Evolutionary conservation across 768 basidiomycete species (phyloP).

Genomic region (Pleurotus djamor): DNA sequence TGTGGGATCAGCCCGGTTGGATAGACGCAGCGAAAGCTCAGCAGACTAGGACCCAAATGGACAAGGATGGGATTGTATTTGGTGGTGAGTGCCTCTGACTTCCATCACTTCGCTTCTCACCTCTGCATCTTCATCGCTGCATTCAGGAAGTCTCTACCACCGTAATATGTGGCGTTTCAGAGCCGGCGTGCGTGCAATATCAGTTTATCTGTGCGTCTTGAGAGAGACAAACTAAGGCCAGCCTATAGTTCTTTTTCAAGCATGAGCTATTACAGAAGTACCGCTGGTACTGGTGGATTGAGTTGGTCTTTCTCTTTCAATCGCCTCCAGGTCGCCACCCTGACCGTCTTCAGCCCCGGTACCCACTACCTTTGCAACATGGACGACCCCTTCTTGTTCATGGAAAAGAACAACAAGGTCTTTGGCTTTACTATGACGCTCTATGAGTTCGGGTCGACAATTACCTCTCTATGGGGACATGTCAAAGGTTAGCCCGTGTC

Average conservation of each 20-base stretch:
- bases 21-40: slow-evolving; percentile 70
- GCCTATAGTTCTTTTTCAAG: slow-evolving; percentile 60
- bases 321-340: neutral
- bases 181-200: slow-evolving; percentile 44
- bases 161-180: slow-evolving; percentile 74
- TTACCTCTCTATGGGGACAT: slow-evolving; percentile 69
- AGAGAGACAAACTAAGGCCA: neutral
- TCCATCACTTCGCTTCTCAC: slow-evolving; percentile 9
- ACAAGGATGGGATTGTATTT: slow-evolving; percentile 41
- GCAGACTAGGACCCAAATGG: slow-evolving; percentile 57
- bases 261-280: slow-evolving; percentile 65
- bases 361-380: slow-evolving; percentile 78
- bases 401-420: slow-evolving; percentile 67
- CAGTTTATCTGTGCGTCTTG: neutral
- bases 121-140: slow-evolving; percentile 7
- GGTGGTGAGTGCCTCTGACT: slow-evolving; percentile 31
- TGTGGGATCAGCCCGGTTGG: slow-evolving; percentile 76
- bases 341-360: slow-evolving; percentile 48
- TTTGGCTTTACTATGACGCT: slow-evolving; percentile 78
- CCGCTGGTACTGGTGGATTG: slow-evolving; percentile 81
- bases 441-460: slow-evolving; percentile 74
- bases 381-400: slow-evolving; percentile 67
- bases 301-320: slow-evolving; percentile 39
- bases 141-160: slow-evolving; percentile 38
- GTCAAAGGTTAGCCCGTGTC: slow-evolving; percentile 51